A percentile compares a stretch with the other conserved stretches of the same genome.
Conservation (phyloP, 2,329 filamentous ascomycete genomes). For the Gaeumannomyces tritici region DNA sequence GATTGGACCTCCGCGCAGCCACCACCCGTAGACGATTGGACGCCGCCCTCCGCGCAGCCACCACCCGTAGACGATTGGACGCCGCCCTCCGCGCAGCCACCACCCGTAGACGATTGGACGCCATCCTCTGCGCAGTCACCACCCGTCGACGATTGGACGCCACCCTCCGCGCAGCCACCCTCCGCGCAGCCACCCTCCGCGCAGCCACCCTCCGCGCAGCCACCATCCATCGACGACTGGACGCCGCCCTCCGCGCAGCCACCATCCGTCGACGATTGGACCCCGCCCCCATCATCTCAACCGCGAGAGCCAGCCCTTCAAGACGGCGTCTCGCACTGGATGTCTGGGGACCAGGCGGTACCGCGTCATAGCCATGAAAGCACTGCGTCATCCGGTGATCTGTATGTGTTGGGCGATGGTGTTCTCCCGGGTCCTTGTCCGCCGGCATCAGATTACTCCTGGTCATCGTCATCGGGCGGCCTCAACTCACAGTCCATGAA, state of each 20-base stretch:
- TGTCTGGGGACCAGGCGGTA: too few relatives aligned
- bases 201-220: neutral
- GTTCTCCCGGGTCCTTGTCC: too few relatives aligned
- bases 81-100: too few relatives aligned
- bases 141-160: neutral
- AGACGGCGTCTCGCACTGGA: neutral
- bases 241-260: neutral
- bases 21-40: neutral
- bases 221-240: neutral
- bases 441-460: too few relatives aligned
- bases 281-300: neutral
- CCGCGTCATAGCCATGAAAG: neutral
- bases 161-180: too few relatives aligned
- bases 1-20: slow-evolving; percentile 12
- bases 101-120: neutral
- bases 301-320: too few relatives aligned
- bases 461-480: too few relatives aligned
- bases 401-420: neutral
- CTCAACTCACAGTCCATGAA: neutral
- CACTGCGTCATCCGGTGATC: neutral
- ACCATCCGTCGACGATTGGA: neutral
- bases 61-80: too few relatives aligned
- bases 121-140: too few relatives aligned
- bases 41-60: slow-evolving; percentile 12
- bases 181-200: too few relatives aligned